Conservation (phyloP, 2,329 filamentous ascomycete genomes). For the Magnaporthiopsis rhizophila region DNA sequence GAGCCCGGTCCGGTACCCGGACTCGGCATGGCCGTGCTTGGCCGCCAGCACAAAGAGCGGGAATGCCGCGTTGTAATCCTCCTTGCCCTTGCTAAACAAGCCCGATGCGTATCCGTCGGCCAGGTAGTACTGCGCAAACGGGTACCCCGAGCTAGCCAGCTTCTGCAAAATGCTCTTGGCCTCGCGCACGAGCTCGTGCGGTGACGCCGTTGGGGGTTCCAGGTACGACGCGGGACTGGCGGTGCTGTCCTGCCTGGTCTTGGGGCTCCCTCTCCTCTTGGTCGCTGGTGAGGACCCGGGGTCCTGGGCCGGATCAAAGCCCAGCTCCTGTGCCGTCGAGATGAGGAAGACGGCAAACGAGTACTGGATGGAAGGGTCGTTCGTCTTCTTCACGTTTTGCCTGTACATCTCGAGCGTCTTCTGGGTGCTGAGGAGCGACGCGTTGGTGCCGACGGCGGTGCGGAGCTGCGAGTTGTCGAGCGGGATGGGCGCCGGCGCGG, state of each 20-base stretch:
- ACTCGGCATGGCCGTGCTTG: conserved; percentile 96
- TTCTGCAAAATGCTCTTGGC: conserved; percentile 83
- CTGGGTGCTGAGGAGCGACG: conserved; percentile 80
- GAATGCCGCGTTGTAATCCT: conserved; percentile 87
- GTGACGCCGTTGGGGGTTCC: conserved; percentile 40
- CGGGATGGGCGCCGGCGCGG: conserved; percentile 54
- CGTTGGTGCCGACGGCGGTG: conserved; percentile 75
- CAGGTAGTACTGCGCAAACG: conserved; percentile 96
- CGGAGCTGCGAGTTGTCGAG: conserved; percentile 79
- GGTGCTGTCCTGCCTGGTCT: conserved; percentile 37
- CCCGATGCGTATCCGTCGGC: conserved; percentile 91
- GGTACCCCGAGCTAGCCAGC: conserved; percentile 79
- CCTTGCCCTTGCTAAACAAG: conserved; percentile 88
- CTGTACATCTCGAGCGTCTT: conserved; percentile 98
- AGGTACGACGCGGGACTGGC: conserved; percentile 37
- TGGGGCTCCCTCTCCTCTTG: conserved; percentile 37
- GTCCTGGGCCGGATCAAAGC: conserved; percentile 44
- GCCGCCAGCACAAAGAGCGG: conserved; percentile 86
- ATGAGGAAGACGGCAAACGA: conserved; percentile 95
- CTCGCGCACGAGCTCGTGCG: conserved; percentile 70
- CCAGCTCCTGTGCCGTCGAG: conserved; percentile 75
- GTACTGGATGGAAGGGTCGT: conserved; percentile 82
- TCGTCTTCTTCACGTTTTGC: conserved; percentile 94
- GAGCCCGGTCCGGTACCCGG: conserved; percentile 83
- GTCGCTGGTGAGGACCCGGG: conserved; percentile 25